These are phyloP conservation scores for Nitzschia putrida DNA, from an alignment of 108 stramenopile species.

Conservation along the genomic window DNA sequence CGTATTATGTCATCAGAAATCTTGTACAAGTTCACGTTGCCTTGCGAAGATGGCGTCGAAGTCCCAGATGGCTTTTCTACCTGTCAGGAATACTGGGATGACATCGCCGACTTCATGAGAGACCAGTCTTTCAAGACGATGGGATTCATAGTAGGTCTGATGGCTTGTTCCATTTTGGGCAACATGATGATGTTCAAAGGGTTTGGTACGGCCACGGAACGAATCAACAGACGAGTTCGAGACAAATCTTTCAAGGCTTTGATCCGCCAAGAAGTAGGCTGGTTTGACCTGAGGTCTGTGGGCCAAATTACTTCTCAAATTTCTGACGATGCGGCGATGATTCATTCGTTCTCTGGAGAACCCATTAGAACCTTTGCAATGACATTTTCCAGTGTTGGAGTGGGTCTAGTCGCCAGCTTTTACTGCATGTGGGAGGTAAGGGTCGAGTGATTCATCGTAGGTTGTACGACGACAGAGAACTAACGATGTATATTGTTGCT, in stretches of 20 bases:
- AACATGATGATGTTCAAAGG: slow-evolving; percentile 47
- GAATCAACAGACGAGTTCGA: slow-evolving; percentile 63
- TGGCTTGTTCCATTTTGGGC: slow-evolving; percentile 35
- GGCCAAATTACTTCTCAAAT: slow-evolving; percentile 62
- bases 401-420: slow-evolving; percentile 60
- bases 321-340: slow-evolving; percentile 59
- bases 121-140: slow-evolving; percentile 28
- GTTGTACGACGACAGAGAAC: slow-evolving; percentile 43
- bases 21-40: slow-evolving; percentile 33
- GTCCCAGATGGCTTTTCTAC: slow-evolving; percentile 18
- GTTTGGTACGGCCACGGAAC: slow-evolving; percentile 55
- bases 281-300: slow-evolving; percentile 43
- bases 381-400: slow-evolving; percentile 45
- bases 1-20: slow-evolving; percentile 47
- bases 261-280: slow-evolving; percentile 50
- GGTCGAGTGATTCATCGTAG: slow-evolving; percentile 33
- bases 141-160: slow-evolving; percentile 25
- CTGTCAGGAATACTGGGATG: slow-evolving; percentile 45
- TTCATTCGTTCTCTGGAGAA: slow-evolving; percentile 61
- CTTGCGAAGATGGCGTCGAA: slow-evolving; percentile 18
- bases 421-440: slow-evolving; percentile 56
- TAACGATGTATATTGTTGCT: neutral
- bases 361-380: slow-evolving; percentile 56
- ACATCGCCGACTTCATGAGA: slow-evolving; percentile 30
- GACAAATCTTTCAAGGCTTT: slow-evolving; percentile 47